Base-by-base conservation (phyloP, 495 filamentous ascomycete species). In the Podospora sp. region DNA sequence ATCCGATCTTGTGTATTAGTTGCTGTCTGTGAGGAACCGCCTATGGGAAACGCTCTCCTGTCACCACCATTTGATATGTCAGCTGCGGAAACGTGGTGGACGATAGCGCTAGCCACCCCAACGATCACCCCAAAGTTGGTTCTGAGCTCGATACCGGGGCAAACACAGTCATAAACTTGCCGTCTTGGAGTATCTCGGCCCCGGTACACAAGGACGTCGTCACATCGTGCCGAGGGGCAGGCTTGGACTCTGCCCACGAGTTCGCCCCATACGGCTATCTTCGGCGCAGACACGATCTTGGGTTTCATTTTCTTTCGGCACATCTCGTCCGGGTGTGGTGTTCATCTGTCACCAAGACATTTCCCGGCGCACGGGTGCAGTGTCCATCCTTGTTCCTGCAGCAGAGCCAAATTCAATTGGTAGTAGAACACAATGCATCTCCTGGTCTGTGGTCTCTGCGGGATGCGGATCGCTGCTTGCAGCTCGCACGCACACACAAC, bases 361-460 rank as follows among this genome's bases (percentile, higher is more conserved):
- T 21, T 59, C 33, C 57, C 27, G 27, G 57, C 57, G 33, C 27
- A 29, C n/a, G 9, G 25, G 8, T 33, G 6, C 27, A 9, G 6
- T 25, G 21, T 59, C 18, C 18, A 33, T 20, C 57, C 57, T 58
- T 59, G 57, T 59, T 59, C 57, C 57, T 59, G 57, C 57, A 59
- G 57, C 20, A 36, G 24, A 25, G 20, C 5, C 26, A 59, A n/a
- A n/a, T 21, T 18, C 26, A 3, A 3, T 24, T n/a, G 55, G 33
- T 12, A 36, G 33, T 36, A 5, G 33, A 36, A 12, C n/a, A 36
- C 33, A 36, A 36, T 36, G 33, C 33, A 36, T 36, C 33, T 36
- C 33, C 5, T 46, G 11, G 9, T 11, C 40, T 11, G 40, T 12
- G 40, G 9, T 46, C 11, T 46, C 11, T 46, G 40, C 40, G 40